Evolutionary conservation across 768 basidiomycete species (phyloP).

Genomic region (Suillus plorans): DNA sequence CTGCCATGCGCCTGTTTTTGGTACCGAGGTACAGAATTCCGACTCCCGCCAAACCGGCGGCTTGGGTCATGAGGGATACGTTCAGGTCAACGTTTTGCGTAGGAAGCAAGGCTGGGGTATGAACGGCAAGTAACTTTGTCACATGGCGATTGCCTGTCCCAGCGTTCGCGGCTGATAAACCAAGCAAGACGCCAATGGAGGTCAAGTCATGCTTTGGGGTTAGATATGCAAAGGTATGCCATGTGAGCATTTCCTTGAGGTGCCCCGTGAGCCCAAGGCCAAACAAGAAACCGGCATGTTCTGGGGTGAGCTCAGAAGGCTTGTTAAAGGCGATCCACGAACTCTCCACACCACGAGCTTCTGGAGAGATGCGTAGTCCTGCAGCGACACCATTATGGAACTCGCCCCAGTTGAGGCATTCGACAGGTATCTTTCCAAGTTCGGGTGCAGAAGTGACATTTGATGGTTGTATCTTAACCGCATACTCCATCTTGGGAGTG

Average conservation of each 20-base stretch:
- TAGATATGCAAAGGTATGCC: conserved; percentile 94
- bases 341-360: conserved; percentile 77
- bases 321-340: conserved; percentile 98
- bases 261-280: conserved; percentile 93
- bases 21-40: conserved; percentile 90
- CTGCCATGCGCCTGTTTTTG: conserved; percentile 87
- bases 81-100: conserved; percentile 86
- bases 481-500: conserved; percentile 78
- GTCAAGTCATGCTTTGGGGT: conserved; percentile 96
- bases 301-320: conserved; percentile 84
- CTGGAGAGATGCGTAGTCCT: conserved; percentile 78
- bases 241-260: conserved; percentile 83
- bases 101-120: conserved; percentile 90
- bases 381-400: conserved; percentile 98
- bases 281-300: conserved; percentile 95
- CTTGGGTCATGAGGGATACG: conserved; percentile 85
- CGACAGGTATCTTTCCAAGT: conserved; percentile 66
- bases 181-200: conserved; percentile 89
- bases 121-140: conserved; percentile 88
- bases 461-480: conserved; percentile 70
- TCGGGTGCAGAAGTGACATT: conserved; percentile 67
- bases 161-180: conserved; percentile 88
- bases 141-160: conserved; percentile 85
- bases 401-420: conserved; percentile 88
- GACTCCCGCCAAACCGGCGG: conserved; percentile 82